Base-by-base conservation (phyloP, 1,139 yeast genomes). In the Debaryomyces sp. region DNA sequence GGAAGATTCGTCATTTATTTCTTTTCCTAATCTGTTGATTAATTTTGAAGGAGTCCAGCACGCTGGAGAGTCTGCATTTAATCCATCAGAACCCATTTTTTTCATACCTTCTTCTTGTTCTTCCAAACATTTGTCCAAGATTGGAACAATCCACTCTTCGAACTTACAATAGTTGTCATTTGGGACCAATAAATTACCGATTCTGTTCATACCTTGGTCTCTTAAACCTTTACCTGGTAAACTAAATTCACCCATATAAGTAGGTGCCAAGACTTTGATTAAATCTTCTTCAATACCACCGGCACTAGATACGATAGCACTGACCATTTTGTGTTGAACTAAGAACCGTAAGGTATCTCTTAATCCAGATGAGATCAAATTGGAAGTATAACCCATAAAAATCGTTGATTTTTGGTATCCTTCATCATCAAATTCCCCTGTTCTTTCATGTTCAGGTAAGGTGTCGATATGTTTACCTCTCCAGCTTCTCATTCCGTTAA, bases 281-380 rank as follows among this genome's bases (percentile, higher is more conserved):
- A 95, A 74, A 71, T 94, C 99, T 70, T 94, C 99, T 69, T 94
- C 99, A 54, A 94, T 84, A 56, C 99, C 99, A 56, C 99, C 99
- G 21, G 97, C 99, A 53, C 92, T 81, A 8, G 99, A 88, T 44
- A 95, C 99, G 60, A 94, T 83, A 17, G 96, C 98, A 59, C 92
- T 87, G 42, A 94, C 97, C 84, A 88, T 89, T 68, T 91, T 91
- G 73, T 95, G 86, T 68, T 94, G 96, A 35, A 90, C 98, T 58
- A 95, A 77, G 66, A 77, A 94, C 63, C 96, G 81, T 58, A 94
- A 75, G 37, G 97, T 89, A 58, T 92, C 96, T 70, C 99, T 82
- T 54, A 92, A 73, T 35, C 99, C 99, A 10, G 96, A 89, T 36
- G 96, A 88, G 60, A 94, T 94, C 73, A 94, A 81, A 68, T 94